phyloP scores from a whole-genome alignment of 2,329 filamentous ascomycete species.

The Drechslera avenae region DNA sequence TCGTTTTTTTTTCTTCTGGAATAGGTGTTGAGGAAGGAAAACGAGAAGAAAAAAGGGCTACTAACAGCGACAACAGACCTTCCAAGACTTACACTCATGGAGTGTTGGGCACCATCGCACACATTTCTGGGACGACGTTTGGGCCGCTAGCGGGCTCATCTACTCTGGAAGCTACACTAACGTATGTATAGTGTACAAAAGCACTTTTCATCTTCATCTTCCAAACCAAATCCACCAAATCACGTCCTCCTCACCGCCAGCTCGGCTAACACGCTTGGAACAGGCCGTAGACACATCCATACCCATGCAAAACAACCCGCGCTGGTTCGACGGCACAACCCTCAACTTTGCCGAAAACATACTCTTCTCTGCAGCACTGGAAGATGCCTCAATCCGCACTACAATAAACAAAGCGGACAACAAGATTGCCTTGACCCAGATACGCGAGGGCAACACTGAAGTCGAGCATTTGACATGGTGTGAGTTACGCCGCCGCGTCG shows the following conservation, averaged over 20 bases:
- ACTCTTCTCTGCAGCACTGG: slow-evolving; percentile 62
- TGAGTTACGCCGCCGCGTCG: slow-evolving; percentile 66
- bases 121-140: slow-evolving; percentile 50
- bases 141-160: slow-evolving; percentile 36
- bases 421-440: slow-evolving; percentile 73
- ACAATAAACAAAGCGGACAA: slow-evolving; percentile 70
- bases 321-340: slow-evolving; percentile 76
- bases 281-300: slow-evolving; percentile 69
- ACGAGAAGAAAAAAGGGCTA: background rate
- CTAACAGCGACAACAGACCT: slow-evolving; percentile 56
- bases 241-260: too few relatives aligned
- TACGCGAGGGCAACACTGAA: slow-evolving; percentile 67
- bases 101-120: slow-evolving; percentile 63
- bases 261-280: too few relatives aligned
- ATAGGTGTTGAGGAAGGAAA: background rate
- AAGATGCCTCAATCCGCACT: slow-evolving; percentile 54
- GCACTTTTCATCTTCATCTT: too few relatives aligned
- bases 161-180: slow-evolving; percentile 37
- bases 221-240: too few relatives aligned
- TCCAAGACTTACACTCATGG: slow-evolving; percentile 71
- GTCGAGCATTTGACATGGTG: slow-evolving; percentile 66
- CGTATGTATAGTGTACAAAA: slow-evolving; percentile 13
- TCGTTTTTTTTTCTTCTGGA: background rate
- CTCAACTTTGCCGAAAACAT: slow-evolving; percentile 84
- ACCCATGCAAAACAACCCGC: slow-evolving; percentile 72